phyloP scores from a whole-genome alignment of 305 asterid genomes.

The Nicotiana rustica region DNA sequence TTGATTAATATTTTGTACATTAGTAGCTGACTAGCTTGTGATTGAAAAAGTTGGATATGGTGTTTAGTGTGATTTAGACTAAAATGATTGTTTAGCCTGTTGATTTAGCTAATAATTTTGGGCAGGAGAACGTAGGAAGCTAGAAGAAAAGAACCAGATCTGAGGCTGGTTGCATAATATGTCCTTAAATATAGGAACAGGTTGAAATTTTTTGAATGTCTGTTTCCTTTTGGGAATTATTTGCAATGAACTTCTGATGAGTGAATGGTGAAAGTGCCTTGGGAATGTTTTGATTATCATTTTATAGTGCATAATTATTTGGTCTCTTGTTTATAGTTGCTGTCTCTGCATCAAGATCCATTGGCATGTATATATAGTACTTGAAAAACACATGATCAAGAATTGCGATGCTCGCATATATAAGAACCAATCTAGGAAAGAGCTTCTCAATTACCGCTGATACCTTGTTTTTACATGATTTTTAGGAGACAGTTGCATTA shows the following conservation, averaged over 20 bases:
- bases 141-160: background rate
- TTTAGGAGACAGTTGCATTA: background rate
- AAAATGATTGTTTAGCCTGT: background rate
- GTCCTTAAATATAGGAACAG: background rate
- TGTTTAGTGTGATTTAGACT: background rate
- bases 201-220: background rate
- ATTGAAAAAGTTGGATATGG: conserved; percentile 19
- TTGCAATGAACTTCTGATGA: background rate
- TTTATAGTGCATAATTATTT: background rate
- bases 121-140: background rate
- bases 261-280: background rate
- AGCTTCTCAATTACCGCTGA: background rate
- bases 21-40: conserved; percentile 15
- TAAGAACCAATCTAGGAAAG: background rate
- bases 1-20: background rate
- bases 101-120: background rate
- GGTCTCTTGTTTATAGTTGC: background rate
- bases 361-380: conserved; percentile 3
- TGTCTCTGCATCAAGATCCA: background rate
- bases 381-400: background rate
- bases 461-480: conserved; percentile 1
- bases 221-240: background rate
- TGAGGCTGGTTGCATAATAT: background rate
- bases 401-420: background rate
- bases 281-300: background rate